phyloP scores from a whole-genome alignment of 2,329 filamentous ascomycete genomes.

The Venturia pyrina region DNA sequence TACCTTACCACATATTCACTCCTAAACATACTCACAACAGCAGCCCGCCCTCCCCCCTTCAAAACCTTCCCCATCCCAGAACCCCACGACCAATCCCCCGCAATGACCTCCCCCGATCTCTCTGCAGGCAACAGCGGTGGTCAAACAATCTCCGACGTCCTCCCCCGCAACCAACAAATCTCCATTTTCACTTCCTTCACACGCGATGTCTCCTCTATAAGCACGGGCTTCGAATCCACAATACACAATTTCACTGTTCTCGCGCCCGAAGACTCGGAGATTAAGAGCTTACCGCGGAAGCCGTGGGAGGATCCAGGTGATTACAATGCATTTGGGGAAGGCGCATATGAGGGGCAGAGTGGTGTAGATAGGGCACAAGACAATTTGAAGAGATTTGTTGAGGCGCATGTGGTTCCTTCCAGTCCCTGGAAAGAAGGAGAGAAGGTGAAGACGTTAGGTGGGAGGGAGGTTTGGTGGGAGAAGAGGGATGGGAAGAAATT shows the following conservation, averaged over 20 bases:
- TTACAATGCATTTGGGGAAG: conserved; percentile 54
- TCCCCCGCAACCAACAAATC: conserved; percentile 67
- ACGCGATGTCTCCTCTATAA: conserved; percentile 61
- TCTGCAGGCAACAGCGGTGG: conserved; percentile 14
- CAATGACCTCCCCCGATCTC: background rate
- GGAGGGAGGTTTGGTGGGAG: conserved; percentile 75
- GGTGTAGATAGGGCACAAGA: conserved; percentile 66
- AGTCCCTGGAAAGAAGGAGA: conserved; percentile 65
- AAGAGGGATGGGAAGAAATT: conserved; percentile 54
- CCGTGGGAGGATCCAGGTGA: conserved; percentile 75
- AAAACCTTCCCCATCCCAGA: conserved; percentile 13
- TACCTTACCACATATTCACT: background rate
- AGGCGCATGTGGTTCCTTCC: conserved; percentile 67
- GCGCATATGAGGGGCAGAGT: conserved; percentile 65
- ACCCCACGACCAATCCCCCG: background rate
- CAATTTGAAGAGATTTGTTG: conserved; percentile 73
- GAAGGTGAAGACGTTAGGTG: conserved; percentile 58
- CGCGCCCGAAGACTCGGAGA: conserved; percentile 73
- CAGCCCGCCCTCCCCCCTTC: conserved; percentile 4
- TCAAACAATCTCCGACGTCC: conserved; percentile 73
- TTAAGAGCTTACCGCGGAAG: conserved; percentile 70
- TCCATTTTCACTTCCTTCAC: conserved; percentile 78
- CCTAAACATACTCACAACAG: background rate
- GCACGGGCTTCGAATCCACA: conserved; percentile 56
- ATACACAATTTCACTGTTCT: conserved; percentile 70